Evolutionary conservation across 495 filamentous ascomycete genomes (phyloP).

Genomic region (Neurospora hispaniola): DNA sequence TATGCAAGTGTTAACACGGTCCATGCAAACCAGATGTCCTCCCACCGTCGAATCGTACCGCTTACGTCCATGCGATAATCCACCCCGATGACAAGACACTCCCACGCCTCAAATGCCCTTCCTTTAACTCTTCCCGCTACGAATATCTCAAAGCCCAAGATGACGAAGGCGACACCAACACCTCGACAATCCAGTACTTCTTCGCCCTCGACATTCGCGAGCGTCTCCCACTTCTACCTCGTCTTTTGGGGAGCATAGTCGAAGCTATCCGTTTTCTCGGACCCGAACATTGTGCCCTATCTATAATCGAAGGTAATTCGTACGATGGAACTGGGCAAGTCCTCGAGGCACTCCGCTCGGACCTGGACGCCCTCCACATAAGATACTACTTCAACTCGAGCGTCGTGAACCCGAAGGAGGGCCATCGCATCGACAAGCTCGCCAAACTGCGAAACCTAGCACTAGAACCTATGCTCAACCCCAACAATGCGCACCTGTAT

Average conservation of each 20-base stretch:
- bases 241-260: constrained; percentile 34
- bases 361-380: constrained; percentile 23
- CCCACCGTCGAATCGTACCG: too few species aligned
- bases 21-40: too few species aligned
- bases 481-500: constrained; percentile 9
- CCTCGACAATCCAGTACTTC: constrained; percentile 22
- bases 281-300: constrained; percentile 36
- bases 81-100: too few species aligned
- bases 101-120: background rate
- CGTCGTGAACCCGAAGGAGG: constrained; percentile 25
- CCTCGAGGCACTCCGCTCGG: constrained; percentile 21
- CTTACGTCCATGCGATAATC: too few species aligned
- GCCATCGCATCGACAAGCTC: constrained; percentile 30
- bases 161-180: background rate
- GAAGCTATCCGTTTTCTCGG: constrained; percentile 38
- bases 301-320: constrained; percentile 40
- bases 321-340: constrained; percentile 42
- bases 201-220: constrained; percentile 41
- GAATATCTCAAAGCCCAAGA: background rate
- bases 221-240: constrained; percentile 31
- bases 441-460: constrained; percentile 37
- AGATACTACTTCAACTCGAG: constrained; percentile 29
- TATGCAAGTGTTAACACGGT: too few species aligned
- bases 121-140: background rate
- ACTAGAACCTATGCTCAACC: constrained; percentile 26